Evolutionary conservation across 768 basidiomycete genomes (phyloP).

Genomic region (Collybia sordida): DNA sequence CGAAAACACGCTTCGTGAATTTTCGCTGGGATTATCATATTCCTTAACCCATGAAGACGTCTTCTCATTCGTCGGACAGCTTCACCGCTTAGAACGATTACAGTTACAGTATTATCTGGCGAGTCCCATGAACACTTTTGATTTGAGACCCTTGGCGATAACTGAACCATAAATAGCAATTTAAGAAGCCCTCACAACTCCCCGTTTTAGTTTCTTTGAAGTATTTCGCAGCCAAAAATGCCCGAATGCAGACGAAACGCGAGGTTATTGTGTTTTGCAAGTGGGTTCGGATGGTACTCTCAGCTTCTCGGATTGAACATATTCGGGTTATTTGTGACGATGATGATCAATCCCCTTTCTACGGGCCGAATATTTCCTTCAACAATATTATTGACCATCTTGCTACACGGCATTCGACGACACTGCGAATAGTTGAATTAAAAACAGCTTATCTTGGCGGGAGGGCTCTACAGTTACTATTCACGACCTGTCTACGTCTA

Average conservation of each 20-base stretch:
- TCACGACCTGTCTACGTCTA: conserved; percentile 27
- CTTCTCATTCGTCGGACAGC: conserved; percentile 42
- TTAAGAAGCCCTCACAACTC: conserved; percentile 27
- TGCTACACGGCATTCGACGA: conserved; percentile 23
- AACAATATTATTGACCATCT: conserved; percentile 35
- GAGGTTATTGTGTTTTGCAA: conserved; percentile 27
- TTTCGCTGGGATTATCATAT: conserved; percentile 58
- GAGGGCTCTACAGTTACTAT: conserved; percentile 22
- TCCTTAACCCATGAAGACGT: conserved; percentile 55
- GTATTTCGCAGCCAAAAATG: conserved; percentile 30
- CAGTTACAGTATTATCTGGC: conserved; percentile 54
- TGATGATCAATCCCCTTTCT: conserved; percentile 1
- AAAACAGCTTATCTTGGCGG: conserved; percentile 14
- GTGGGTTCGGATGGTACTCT: conserved; percentile 35
- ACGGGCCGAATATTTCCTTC: conserved; percentile 19
- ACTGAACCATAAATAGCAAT: conserved; percentile 33
- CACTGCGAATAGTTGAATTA: conserved; percentile 26
- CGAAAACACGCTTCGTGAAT: conserved; percentile 25
- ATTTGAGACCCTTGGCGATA: background rate
- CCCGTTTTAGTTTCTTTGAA: conserved; percentile 24
- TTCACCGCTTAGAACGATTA: conserved; percentile 37
- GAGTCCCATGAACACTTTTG: conserved; percentile 13
- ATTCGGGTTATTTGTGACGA: conserved; percentile 27
- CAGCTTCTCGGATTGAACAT: conserved; percentile 27
- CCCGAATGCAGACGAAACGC: conserved; percentile 9